These are phyloP conservation scores for Ormosia semicastrata DNA, from an alignment of 306 rosid species.

Conservation along the genomic window DNA sequence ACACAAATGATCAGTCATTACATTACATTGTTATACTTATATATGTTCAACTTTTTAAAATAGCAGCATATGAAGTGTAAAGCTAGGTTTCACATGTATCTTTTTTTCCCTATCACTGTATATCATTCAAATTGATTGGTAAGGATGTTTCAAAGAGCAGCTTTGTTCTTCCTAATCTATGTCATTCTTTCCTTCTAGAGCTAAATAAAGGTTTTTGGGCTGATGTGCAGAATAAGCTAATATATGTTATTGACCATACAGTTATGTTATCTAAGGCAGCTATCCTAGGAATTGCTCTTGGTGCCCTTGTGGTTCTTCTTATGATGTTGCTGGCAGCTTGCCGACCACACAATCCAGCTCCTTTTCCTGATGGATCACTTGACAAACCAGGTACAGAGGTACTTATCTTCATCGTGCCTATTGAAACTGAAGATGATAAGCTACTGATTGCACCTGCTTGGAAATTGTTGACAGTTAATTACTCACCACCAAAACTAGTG, in stretches of 20 bases:
- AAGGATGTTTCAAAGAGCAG: background rate
- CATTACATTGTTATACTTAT: background rate
- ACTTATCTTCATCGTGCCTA: background rate
- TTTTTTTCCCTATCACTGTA: background rate
- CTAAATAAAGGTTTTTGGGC: background rate
- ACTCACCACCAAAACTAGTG: conserved; percentile 80
- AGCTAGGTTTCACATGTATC: background rate
- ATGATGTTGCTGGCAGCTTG: conserved; percentile 84
- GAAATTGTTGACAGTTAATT: conserved; percentile 48
- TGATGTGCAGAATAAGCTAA: background rate
- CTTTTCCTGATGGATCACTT: conserved; percentile 78
- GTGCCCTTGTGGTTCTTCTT: conserved; percentile 87
- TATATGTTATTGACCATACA: conserved; percentile 26
- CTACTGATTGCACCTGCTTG: conserved; percentile 25
- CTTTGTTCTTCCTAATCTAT: background rate
- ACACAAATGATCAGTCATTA: background rate
- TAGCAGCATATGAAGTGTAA: background rate
- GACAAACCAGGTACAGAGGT: conserved; percentile 99
- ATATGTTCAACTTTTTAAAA: background rate
- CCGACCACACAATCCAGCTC: conserved; percentile 70
- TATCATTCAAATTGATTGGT: background rate
- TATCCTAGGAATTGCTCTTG: conserved; percentile 93
- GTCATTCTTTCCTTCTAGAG: background rate
- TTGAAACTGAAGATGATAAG: conserved; percentile 7
- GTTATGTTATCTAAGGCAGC: conserved; percentile 87